Percentiles rank a stretch among this genome's conserved stretches.
Conservation (phyloP, 2,329 filamentous ascomycete genomes). For the Penicillium sp. region DNA sequence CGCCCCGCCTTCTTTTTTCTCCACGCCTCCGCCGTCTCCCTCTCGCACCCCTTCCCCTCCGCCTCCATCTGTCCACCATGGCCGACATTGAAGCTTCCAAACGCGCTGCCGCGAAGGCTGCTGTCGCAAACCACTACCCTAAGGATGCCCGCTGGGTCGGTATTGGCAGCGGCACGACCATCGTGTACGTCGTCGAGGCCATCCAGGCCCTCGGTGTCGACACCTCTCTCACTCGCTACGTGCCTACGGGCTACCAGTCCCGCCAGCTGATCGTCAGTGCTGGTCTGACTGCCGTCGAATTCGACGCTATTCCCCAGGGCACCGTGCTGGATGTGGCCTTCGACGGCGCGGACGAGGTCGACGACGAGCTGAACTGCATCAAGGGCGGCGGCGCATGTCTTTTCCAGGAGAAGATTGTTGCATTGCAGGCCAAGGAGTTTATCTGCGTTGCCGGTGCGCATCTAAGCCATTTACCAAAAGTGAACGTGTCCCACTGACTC, state of each 20-base stretch:
- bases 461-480: background rate
- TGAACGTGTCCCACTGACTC: background rate
- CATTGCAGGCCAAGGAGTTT: conserved; percentile 78
- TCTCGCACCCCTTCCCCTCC: background rate
- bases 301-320: conserved; percentile 68
- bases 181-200: conserved; percentile 66
- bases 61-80: conserved; percentile 28
- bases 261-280: conserved; percentile 80
- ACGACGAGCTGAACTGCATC: conserved; percentile 91
- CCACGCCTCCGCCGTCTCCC: background rate
- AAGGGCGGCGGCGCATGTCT: conserved; percentile 97
- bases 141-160: conserved; percentile 58
- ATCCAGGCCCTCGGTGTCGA: conserved; percentile 52
- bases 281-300: conserved; percentile 72
- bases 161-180: conserved; percentile 64
- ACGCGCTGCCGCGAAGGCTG: conserved; percentile 57
- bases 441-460: conserved; percentile 73
- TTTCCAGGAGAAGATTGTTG: conserved; percentile 96
- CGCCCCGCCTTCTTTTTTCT: conserved; percentile 2
- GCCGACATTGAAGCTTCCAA: conserved; percentile 57
- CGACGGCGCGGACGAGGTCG: conserved; percentile 95
- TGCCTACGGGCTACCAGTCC: conserved; percentile 89
- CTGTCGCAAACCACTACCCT: conserved; percentile 61
- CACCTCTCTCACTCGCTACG: conserved; percentile 68
- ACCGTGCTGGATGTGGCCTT: conserved; percentile 81